Evolutionary conservation across 345 rosid species (phyloP).

Genomic region (Syzygium grande): DNA sequence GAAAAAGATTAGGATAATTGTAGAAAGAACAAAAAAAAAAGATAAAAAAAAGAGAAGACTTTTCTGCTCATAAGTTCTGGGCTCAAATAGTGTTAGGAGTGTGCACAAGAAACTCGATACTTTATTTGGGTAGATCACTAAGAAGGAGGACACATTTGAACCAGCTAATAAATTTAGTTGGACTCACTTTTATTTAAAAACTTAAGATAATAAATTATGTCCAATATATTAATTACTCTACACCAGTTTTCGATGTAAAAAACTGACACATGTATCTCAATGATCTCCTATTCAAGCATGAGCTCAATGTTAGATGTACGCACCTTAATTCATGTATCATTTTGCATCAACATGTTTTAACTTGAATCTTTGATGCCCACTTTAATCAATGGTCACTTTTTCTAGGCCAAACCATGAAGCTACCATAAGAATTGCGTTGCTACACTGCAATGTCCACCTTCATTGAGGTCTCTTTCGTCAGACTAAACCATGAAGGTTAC

Average conservation of each 20-base stretch:
- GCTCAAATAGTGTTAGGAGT: no score
- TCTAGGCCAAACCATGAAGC: accelerated
- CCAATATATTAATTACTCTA: no score
- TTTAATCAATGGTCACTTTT: background rate
- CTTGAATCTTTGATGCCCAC: background rate
- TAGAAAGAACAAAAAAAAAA: background rate
- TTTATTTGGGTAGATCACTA: no score
- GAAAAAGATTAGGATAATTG: background rate
- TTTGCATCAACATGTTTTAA: background rate
- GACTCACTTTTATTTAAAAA: no score
- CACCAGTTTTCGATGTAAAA: no score
- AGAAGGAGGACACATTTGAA: accelerated
- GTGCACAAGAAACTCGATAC: no score
- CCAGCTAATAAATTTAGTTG: background rate
- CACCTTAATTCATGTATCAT: background rate
- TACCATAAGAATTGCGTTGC: accelerated
- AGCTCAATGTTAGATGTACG: background rate
- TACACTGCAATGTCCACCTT: background rate
- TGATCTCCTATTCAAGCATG: no score
- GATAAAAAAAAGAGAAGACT: background rate
- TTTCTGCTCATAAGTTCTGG: no score
- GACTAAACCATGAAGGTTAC: background rate
- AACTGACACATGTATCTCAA: background rate
- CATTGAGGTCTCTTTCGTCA: background rate
- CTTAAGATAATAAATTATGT: no score